Conservation (phyloP, 1,284 basidiomycete genomes). For the Sporisorium iseilematis-ciliati region DNA sequence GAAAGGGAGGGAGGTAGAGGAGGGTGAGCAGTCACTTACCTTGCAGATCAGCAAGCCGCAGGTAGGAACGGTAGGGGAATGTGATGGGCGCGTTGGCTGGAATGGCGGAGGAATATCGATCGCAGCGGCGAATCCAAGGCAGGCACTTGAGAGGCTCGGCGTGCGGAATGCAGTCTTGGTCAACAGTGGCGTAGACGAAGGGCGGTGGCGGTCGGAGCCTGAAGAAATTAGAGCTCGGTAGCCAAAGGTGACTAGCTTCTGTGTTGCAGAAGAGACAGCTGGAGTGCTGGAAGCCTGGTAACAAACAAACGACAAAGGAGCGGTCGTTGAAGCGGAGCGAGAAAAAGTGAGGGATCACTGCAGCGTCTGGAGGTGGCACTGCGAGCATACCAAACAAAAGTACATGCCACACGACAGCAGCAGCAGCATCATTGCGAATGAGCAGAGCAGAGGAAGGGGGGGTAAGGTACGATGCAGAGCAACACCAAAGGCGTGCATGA, state of each 20-base stretch:
- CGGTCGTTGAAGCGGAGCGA: slow-evolving; percentile 6
- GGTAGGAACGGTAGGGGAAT: slow-evolving; percentile 36
- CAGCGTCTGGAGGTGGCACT: slow-evolving; percentile 1
- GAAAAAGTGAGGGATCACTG: slow-evolving; percentile 9
- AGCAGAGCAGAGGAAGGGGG: slow-evolving; percentile 4
- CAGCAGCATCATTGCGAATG: not conserved
- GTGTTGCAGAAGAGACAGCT: not conserved
- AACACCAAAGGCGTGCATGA: slow-evolving; percentile 31
- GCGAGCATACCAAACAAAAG: not conserved
- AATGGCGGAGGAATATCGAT: slow-evolving; percentile 46
- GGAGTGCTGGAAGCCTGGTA: slow-evolving; percentile 19
- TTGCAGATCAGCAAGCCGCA: slow-evolving; percentile 24
- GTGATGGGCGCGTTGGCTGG: slow-evolving; percentile 32
- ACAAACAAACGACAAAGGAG: slow-evolving; percentile 34
- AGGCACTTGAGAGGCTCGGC: slow-evolving; percentile 30
- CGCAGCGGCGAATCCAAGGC: slow-evolving; percentile 30
- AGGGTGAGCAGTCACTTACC: slow-evolving; percentile 25
- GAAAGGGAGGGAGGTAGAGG: not conserved
- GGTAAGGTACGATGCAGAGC: slow-evolving; percentile 1
- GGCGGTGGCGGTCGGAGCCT: slow-evolving; percentile 18
- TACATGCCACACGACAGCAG: slow-evolving; percentile 7
- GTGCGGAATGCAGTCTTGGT: slow-evolving; percentile 36
- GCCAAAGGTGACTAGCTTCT: not conserved
- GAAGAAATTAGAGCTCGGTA: slow-evolving; percentile 37
- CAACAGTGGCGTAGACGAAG: slow-evolving; percentile 19